Evolutionary conservation across 331 rosid species (phyloP).

Genomic region (Malus hybrid): DNA sequence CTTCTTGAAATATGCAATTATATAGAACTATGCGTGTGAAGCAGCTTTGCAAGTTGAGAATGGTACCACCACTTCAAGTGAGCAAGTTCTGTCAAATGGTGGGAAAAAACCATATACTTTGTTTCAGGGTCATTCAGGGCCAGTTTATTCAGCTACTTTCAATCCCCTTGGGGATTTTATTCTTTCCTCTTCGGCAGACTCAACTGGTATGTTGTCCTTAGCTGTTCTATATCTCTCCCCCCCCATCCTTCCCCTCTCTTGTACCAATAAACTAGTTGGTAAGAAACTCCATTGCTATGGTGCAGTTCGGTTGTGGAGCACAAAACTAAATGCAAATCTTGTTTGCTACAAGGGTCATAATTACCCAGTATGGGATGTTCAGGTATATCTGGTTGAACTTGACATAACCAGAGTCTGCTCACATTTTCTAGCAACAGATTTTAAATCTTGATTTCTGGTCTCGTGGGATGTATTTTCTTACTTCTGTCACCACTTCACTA

Average conservation of each 20-base stretch:
- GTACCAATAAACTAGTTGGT: neutral
- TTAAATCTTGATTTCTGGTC: neutral
- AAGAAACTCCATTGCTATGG: conserved; percentile 10
- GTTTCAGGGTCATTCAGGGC: conserved; percentile 94
- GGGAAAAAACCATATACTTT: conserved; percentile 64
- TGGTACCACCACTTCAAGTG: conserved; percentile 41
- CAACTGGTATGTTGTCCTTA: conserved; percentile 49
- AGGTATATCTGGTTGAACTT: conserved; percentile 40
- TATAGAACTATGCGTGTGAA: conserved; percentile 28
- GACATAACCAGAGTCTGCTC: neutral
- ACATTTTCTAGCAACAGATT: neutral
- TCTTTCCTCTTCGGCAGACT: conserved; percentile 82
- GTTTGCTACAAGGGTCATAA: conserved; percentile 97
- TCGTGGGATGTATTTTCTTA: neutral
- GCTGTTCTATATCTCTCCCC: conserved; percentile 2
- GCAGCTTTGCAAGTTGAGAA: conserved; percentile 71
- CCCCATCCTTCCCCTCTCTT: neutral
- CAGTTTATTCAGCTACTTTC: conserved; percentile 78
- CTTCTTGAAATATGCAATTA: neutral
- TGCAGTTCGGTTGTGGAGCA: conserved; percentile 94
- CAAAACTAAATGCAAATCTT: conserved; percentile 71
- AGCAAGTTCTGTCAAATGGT: conserved; percentile 36
- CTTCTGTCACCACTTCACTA: neutral
- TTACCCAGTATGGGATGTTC: conserved; percentile 99
- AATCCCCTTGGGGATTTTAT: conserved; percentile 77